These are phyloP conservation scores for Penicillium palitans DNA, from an alignment of 2,329 filamentous ascomycete genomes.

Conservation along the genomic window DNA sequence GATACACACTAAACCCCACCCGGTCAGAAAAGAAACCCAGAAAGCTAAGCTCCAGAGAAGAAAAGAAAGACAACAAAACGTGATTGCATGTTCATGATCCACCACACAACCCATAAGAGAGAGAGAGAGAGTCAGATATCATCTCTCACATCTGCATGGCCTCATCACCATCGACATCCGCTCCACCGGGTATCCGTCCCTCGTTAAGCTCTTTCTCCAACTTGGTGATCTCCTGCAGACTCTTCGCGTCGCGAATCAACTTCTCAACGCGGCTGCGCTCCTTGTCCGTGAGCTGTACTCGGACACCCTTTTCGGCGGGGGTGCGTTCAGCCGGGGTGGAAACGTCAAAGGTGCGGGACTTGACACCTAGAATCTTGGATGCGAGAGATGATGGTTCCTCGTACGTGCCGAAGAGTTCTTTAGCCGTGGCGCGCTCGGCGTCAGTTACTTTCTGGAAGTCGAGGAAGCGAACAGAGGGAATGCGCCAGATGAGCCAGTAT, in stretches of 20 bases:
- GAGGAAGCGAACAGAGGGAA: slow-evolving; percentile 80
- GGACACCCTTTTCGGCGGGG: slow-evolving; percentile 62
- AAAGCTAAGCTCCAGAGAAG: slow-evolving; percentile 16
- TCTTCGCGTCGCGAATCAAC: slow-evolving; percentile 84
- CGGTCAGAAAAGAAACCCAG: slow-evolving; percentile 10
- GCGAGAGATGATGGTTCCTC: slow-evolving; percentile 79
- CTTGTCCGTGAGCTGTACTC: slow-evolving; percentile 80
- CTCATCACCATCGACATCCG: slow-evolving; percentile 37
- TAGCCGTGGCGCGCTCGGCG: slow-evolving; percentile 72
- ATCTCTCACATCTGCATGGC: slow-evolving; percentile 40
- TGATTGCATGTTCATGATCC: slow-evolving; percentile 16
- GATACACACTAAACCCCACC: slow-evolving; percentile 18
- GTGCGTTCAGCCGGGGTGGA: slow-evolving; percentile 41
- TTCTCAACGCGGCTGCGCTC: slow-evolving; percentile 85
- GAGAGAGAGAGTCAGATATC: background rate
- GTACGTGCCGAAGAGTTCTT: slow-evolving; percentile 76
- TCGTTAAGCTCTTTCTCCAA: slow-evolving; percentile 92
- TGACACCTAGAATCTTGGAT: slow-evolving; percentile 78
- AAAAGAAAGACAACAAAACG: slow-evolving; percentile 13
- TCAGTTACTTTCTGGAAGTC: slow-evolving; percentile 92
- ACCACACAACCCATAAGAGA: background rate
- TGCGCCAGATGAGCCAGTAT: slow-evolving; percentile 85
- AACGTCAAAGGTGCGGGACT: slow-evolving; percentile 72
- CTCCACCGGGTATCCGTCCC: slow-evolving; percentile 74
- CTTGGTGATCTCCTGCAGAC: slow-evolving; percentile 82